Conservation (phyloP, 768 basidiomycete genomes). For the Brasilioporus rufonigricans region DNA sequence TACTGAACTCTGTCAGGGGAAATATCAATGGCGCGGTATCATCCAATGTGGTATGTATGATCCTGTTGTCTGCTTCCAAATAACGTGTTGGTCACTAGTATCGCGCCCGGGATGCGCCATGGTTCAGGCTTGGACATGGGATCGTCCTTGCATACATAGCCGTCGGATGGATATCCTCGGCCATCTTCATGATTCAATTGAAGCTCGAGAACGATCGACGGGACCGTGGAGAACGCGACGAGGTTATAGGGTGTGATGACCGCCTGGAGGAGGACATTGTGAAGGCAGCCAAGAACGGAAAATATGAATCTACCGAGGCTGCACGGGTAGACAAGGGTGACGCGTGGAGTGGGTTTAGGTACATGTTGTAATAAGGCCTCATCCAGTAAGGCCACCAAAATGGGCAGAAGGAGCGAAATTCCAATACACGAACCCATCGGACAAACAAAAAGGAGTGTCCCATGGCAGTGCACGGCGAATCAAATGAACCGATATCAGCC, state of each 20-base stretch:
- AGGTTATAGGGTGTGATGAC: conserved; percentile 51
- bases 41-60: conserved; percentile 55
- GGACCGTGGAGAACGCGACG: conserved; percentile 67
- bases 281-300: conserved; percentile 44
- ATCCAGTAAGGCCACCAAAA: no score
- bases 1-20: conserved; percentile 34
- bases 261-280: conserved; percentile 38
- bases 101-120: conserved; percentile 59
- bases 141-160: conserved; percentile 69
- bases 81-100: conserved; percentile 41
- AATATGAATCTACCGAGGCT: conserved; percentile 51
- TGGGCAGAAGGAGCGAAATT: no score
- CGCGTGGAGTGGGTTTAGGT: conserved; percentile 75
- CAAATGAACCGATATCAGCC: no score
- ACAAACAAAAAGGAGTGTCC: no score
- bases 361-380: conserved; percentile 40
- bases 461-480: no score
- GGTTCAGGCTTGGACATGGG: conserved; percentile 68
- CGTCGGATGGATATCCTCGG: conserved; percentile 57
- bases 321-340: conserved; percentile 60
- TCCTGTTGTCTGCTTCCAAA: background rate
- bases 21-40: conserved; percentile 70
- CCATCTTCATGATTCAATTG: conserved; percentile 46
- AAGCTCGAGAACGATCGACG: conserved; percentile 58
- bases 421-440: no score